A percentile compares a stretch with the other conserved stretches of the same genome.
Conservation (phyloP, 2,329 filamentous ascomycete species). For the Juglanconis sp. region DNA sequence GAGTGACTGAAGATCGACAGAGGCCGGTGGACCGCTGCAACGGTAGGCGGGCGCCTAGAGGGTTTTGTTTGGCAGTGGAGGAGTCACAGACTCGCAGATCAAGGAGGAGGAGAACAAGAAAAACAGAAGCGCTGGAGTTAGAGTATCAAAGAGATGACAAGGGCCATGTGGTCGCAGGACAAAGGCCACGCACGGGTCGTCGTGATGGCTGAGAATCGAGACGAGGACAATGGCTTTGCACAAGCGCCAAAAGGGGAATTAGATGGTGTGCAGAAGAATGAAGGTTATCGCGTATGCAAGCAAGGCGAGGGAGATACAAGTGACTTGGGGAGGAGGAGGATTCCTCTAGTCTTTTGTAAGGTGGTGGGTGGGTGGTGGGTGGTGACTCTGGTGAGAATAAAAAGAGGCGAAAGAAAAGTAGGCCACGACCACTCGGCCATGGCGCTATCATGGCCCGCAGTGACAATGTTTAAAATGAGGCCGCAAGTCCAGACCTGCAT, state of each 20-base stretch:
- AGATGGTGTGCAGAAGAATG: background rate
- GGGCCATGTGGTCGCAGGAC: background rate
- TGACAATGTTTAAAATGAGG: slow-evolving; percentile 16
- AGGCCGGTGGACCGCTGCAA: background rate
- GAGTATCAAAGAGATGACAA: slow-evolving; percentile 3
- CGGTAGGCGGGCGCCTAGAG: background rate
- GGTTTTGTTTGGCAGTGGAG: background rate
- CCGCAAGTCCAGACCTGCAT: slow-evolving; percentile 10
- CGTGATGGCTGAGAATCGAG: background rate
- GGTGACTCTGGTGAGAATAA: background rate
- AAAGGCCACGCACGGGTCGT: background rate
- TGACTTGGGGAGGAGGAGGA: slow-evolving; percentile 4
- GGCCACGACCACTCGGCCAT: background rate
- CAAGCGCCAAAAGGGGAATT: background rate
- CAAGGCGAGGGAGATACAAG: background rate
- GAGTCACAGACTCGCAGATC: background rate
- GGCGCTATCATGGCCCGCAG: slow-evolving; percentile 3
- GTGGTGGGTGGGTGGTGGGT: too few species aligned
- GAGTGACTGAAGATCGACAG: slow-evolving; percentile 2
- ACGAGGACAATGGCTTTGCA: background rate
- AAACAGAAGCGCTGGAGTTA: background rate
- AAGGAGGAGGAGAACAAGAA: background rate
- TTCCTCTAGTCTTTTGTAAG: slow-evolving; percentile 13
- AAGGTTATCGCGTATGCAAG: background rate
- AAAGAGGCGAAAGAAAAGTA: slow-evolving; percentile 8